phyloP scores from a whole-genome alignment of 192 early-diverging fungal species.

The Linnemannia hyalina region DNA sequence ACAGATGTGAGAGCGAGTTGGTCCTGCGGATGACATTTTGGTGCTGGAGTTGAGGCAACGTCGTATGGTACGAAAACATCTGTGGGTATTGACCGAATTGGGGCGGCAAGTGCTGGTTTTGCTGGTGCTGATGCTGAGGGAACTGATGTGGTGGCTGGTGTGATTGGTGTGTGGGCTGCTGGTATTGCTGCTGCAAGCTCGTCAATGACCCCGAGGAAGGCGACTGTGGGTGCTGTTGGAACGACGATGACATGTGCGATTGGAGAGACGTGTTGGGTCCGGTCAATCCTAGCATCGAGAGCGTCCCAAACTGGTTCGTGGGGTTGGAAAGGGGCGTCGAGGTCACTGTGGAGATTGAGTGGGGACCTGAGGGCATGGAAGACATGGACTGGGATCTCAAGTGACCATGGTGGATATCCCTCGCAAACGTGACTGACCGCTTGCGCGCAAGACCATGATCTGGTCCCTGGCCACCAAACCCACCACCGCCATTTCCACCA shows the following conservation, averaged over 20 bases:
- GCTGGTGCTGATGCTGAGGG: slow-evolving; percentile 14
- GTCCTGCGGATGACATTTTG: slow-evolving; percentile 37
- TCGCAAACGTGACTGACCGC: slow-evolving; percentile 51
- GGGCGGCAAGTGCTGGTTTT: slow-evolving; percentile 35
- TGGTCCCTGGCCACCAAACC: slow-evolving; percentile 24
- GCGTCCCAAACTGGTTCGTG: slow-evolving; percentile 11
- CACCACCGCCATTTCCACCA: background rate
- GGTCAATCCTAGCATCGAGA: slow-evolving; percentile 28
- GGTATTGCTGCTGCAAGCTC: background rate
- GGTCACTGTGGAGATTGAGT: background rate
- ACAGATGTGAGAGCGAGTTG: slow-evolving; percentile 50
- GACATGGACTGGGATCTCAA: slow-evolving; percentile 54
- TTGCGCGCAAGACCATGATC: slow-evolving; percentile 38
- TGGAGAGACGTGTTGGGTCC: slow-evolving; percentile 23
- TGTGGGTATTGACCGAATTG: slow-evolving; percentile 54
- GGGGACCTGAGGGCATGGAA: slow-evolving; percentile 27
- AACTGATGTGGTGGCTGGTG: slow-evolving; percentile 25
- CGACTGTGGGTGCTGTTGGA: slow-evolving; percentile 8
- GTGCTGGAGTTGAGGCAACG: slow-evolving; percentile 21
- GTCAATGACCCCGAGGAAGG: background rate
- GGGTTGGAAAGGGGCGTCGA: slow-evolving; percentile 2
- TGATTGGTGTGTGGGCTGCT: slow-evolving; percentile 12
- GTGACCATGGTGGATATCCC: slow-evolving; percentile 47
- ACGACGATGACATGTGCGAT: background rate
- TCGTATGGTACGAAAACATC: slow-evolving; percentile 23